Evolutionary conservation across 495 filamentous ascomycete genomes (phyloP).

Genomic region (Penicillium riverlandense): DNA sequence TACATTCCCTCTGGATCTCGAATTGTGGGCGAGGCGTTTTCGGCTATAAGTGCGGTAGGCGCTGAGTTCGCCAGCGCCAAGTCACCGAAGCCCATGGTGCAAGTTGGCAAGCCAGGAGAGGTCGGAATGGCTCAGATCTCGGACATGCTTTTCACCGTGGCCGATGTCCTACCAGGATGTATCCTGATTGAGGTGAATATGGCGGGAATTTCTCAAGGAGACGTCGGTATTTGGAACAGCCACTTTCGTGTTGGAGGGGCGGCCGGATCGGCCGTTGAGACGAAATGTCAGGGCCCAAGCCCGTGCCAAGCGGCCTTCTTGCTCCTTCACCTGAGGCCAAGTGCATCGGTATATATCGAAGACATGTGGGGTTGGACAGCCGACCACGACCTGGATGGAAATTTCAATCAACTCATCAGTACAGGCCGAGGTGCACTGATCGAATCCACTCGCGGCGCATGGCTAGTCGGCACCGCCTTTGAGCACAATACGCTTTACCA

Average conservation of each 20-base stretch:
- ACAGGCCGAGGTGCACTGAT: constrained; percentile 44
- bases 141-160: constrained; percentile 43
- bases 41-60: constrained; percentile 37
- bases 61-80: constrained; percentile 38
- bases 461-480: constrained; percentile 35
- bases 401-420: constrained; percentile 32
- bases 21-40: constrained; percentile 44
- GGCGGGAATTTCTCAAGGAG: constrained; percentile 41
- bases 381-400: constrained; percentile 42
- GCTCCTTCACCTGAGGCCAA: constrained; percentile 40
- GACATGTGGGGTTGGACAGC: constrained; percentile 55
- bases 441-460: constrained; percentile 36
- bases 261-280: constrained; percentile 25
- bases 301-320: constrained; percentile 37
- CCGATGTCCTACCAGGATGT: constrained; percentile 68
- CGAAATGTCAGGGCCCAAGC: constrained; percentile 24
- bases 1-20: constrained; percentile 38
- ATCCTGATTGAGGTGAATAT: constrained; percentile 63
- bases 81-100: constrained; percentile 45
- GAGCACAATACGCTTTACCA: constrained; percentile 46
- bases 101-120: constrained; percentile 44
- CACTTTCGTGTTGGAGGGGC: constrained; percentile 48
- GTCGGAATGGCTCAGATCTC: constrained; percentile 45
- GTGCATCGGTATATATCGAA: constrained; percentile 47
- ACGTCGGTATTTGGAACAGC: constrained; percentile 51